Conservation (phyloP, 257 asterid genomes). For the Lithospermum erythrorhizon region DNA sequence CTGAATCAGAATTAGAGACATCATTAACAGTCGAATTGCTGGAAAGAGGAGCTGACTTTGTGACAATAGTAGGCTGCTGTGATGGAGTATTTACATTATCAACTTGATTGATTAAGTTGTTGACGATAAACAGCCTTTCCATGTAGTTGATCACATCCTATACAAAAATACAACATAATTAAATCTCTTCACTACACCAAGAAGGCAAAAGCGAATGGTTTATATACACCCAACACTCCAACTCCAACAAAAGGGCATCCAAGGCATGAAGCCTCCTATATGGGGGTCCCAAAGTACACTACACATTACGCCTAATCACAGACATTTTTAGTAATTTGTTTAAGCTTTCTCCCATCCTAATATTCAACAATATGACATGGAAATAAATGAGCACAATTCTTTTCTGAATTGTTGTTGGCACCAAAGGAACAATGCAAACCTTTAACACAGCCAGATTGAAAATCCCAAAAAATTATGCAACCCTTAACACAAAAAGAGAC, state of each 20-base stretch:
- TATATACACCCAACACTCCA: neutral
- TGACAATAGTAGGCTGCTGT: constrained; percentile 30
- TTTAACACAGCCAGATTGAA: neutral
- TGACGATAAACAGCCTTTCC: constrained; percentile 75
- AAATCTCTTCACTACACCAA: neutral
- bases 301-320: neutral
- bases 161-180: constrained; percentile 20
- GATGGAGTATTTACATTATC: constrained; percentile 46
- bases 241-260: neutral
- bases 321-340: neutral
- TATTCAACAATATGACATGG: no score
- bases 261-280: neutral
- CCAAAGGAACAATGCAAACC: neutral
- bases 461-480: neutral
- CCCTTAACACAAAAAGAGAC: neutral
- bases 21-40: constrained; percentile 34
- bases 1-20: constrained; percentile 42
- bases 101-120: constrained; percentile 42
- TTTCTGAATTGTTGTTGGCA: no score
- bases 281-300: neutral
- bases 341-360: neutral
- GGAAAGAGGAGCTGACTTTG: constrained; percentile 44
- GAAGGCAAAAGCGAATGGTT: neutral
- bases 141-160: constrained; percentile 86
- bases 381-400: no score